phyloP scores from a whole-genome alignment of 2,329 filamentous ascomycete genomes.

The Rutstroemia sp. region DNA sequence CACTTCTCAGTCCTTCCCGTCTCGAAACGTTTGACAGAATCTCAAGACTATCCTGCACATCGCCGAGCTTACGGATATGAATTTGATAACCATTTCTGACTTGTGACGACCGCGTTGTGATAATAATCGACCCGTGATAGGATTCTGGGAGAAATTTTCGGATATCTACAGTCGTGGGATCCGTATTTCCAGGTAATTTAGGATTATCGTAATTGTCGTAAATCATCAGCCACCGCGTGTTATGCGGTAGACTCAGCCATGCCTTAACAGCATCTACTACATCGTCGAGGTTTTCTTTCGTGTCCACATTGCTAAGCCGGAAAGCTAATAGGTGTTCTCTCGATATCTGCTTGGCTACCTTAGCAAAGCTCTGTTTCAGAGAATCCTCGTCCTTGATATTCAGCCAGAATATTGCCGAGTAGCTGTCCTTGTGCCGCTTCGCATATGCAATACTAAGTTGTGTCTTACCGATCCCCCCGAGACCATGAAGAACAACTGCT shows the following conservation, averaged over 20 bases:
- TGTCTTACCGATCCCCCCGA: too few relatives aligned
- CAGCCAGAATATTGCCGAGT: conserved; percentile 5
- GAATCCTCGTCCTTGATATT: conserved; percentile 3
- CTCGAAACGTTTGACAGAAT: not conserved
- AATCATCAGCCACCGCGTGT: not conserved
- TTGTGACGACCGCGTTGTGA: not conserved
- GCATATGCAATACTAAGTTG: too few relatives aligned
- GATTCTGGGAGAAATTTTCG: not conserved
- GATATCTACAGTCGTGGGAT: not conserved
- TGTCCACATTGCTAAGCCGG: not conserved
- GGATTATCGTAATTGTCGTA: not conserved
- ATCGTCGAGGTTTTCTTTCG: not conserved
- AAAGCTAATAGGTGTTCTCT: not conserved
- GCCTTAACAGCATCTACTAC: not conserved
- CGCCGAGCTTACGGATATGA: not conserved
- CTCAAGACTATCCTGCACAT: not conserved
- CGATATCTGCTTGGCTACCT: not conserved
- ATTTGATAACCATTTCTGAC: not conserved
- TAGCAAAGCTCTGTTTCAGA: conserved; percentile 3
- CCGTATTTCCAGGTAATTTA: not conserved
- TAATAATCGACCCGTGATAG: not conserved
- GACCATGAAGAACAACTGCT: too few relatives aligned
- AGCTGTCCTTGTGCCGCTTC: not conserved
- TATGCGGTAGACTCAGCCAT: not conserved
- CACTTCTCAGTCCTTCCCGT: not conserved